Conservation (phyloP, 192 early-diverging fungal genomes). For the Kickxella alabastrina region DNA sequence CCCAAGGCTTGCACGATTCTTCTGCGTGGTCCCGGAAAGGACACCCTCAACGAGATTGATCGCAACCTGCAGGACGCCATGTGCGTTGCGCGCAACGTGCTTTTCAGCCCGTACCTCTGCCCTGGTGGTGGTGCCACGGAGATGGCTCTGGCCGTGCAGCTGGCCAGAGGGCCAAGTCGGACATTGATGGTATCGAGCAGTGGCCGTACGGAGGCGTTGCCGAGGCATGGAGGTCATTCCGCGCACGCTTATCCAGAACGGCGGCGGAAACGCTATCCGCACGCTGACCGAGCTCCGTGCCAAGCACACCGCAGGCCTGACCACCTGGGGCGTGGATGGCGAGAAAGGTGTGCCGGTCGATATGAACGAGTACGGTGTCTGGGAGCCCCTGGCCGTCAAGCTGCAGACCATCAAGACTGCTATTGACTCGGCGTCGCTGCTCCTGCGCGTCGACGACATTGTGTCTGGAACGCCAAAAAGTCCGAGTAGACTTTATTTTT, state of each 20-base stretch:
- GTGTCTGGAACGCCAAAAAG: slow-evolving; percentile 64
- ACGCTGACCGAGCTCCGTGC: slow-evolving; percentile 88
- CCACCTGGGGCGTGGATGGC: slow-evolving; percentile 95
- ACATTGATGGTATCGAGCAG: slow-evolving; percentile 84
- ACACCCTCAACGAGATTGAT: slow-evolving; percentile 96
- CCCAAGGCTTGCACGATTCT: slow-evolving; percentile 99
- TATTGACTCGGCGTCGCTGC: slow-evolving; percentile 86
- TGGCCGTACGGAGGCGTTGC: slow-evolving; percentile 96
- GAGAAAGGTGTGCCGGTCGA: slow-evolving; percentile 86
- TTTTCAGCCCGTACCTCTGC: slow-evolving; percentile 88
- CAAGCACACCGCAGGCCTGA: slow-evolving; percentile 86
- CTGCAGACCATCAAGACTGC: slow-evolving; percentile 99
- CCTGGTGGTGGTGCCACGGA: slow-evolving; percentile 98
- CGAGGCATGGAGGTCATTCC: slow-evolving; percentile 98
- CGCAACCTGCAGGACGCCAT: slow-evolving; percentile 99
- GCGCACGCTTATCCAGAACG: slow-evolving; percentile 97
- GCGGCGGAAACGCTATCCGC: slow-evolving; percentile 98
- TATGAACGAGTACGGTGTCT: slow-evolving; percentile 97
- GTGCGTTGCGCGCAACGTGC: slow-evolving; percentile 96
- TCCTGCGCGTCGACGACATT: slow-evolving; percentile 94
- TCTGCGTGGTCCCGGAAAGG: slow-evolving; percentile 95
- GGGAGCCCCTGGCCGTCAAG: slow-evolving; percentile 99
- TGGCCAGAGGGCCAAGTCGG: slow-evolving; percentile 85
- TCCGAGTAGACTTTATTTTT: slow-evolving; percentile 9
- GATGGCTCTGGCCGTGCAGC: slow-evolving; percentile 89